Evolutionary conservation across 331 rosid species (phyloP).

Genomic region (Rosa hybrid): DNA sequence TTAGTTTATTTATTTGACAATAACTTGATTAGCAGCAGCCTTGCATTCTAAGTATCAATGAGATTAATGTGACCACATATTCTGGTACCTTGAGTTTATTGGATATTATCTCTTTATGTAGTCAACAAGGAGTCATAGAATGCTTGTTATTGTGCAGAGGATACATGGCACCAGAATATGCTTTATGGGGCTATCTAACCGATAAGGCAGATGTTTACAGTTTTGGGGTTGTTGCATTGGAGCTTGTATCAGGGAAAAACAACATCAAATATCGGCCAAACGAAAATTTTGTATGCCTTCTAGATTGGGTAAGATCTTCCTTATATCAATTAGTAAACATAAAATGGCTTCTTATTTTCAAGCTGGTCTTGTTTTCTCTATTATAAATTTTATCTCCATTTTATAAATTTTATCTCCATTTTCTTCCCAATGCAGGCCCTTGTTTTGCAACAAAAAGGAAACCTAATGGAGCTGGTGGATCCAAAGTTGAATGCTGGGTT

Average conservation of each 20-base stretch:
- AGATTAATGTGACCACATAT: background rate
- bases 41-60: background rate
- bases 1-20: background rate
- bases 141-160: constrained; percentile 30
- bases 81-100: background rate
- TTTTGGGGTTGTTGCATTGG: constrained; percentile 52
- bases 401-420: no score
- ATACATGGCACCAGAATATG: constrained; percentile 58
- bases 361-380: no score
- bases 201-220: constrained; percentile 53
- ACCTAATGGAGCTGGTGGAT: constrained; percentile 43
- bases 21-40: background rate
- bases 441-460: constrained; percentile 22
- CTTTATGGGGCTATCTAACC: constrained; percentile 48
- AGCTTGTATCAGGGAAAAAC: constrained; percentile 46
- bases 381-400: no score
- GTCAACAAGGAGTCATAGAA: background rate
- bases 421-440: constrained; percentile 34
- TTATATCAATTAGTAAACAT: no score
- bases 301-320: constrained; percentile 43
- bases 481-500: constrained; percentile 32
- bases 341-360: no score
- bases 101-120: background rate
- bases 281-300: constrained; percentile 44
- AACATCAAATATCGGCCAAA: constrained; percentile 39